Conservation (phyloP, 1,284 basidiomycete species). For the Puccinia coronata region DNA sequence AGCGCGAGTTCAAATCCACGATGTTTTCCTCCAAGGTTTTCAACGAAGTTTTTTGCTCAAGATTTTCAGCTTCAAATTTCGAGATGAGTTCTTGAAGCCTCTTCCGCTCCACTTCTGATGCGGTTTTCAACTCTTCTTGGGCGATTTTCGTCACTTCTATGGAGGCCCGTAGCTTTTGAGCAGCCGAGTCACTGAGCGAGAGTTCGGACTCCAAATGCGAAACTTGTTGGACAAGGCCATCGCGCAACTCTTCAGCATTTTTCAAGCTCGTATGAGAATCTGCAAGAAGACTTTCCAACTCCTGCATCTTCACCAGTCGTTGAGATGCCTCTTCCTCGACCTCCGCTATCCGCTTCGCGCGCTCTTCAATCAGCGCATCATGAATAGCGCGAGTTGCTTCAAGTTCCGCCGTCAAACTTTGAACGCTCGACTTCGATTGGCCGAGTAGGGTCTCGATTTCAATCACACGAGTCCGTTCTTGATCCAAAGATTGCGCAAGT, state of each 20-base stretch:
- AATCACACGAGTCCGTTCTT: neutral
- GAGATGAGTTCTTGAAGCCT: constrained; percentile 5
- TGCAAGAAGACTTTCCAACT: constrained; percentile 2
- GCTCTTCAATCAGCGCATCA: constrained; percentile 4
- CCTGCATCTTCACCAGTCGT: neutral
- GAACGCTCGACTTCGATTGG: constrained; percentile 2
- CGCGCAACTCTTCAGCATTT: neutral
- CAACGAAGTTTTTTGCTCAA: neutral
- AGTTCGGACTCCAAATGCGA: constrained; percentile 31
- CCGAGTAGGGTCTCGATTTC: constrained; percentile 11
- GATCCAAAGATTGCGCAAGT: constrained; percentile 22
- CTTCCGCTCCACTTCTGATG: constrained; percentile 10
- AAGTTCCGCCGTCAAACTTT: constrained; percentile 11
- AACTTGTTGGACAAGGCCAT: constrained; percentile 1
- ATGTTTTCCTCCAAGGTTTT: constrained; percentile 19
- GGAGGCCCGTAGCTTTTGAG: neutral
- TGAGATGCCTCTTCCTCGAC: constrained; percentile 4
- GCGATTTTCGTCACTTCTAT: neutral
- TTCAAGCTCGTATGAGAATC: constrained; percentile 8
- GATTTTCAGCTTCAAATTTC: constrained; percentile 3
- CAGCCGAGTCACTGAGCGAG: constrained; percentile 7
- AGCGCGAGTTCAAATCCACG: constrained; percentile 3
- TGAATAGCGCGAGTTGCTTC: neutral
- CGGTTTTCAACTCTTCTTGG: constrained; percentile 9
- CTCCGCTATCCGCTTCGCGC: neutral